A percentile compares a stretch with the other conserved stretches of the same genome.
These are phyloP conservation scores for Gaeumannomyces tritici DNA, from an alignment of 2,329 filamentous ascomycete genomes.

Conservation along the genomic window DNA sequence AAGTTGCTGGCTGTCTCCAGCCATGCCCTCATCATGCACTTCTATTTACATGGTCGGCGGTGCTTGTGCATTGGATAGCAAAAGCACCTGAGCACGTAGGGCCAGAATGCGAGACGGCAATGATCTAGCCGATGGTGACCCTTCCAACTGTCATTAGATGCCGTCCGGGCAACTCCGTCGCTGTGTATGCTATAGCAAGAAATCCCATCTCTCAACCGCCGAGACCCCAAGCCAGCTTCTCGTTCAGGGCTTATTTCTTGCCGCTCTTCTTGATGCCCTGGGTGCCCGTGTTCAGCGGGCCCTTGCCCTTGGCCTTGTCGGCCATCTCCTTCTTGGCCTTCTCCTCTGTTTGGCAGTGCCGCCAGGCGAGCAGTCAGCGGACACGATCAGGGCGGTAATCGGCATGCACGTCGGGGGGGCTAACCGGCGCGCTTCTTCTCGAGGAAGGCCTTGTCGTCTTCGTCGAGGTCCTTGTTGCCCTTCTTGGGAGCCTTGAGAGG, in stretches of 20 bases:
- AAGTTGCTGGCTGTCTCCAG: too few relatives aligned
- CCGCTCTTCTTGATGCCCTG: conserved; percentile 98
- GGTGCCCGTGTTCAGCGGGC: conserved; percentile 71
- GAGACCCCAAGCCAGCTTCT: background rate
- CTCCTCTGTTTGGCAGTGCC: conserved; percentile 45
- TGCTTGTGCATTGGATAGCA: background rate
- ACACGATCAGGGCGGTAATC: too few relatives aligned
- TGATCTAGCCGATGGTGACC: background rate
- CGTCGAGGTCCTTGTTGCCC: conserved; percentile 70
- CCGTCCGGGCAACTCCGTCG: conserved; percentile 1
- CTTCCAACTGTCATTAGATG: background rate
- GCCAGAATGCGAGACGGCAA: background rate
- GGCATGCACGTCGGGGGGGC: conserved; percentile 15
- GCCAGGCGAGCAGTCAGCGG: background rate
- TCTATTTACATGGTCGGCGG: too few relatives aligned
- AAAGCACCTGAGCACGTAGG: too few relatives aligned
- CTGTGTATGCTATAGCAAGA: background rate
- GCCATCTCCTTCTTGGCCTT: conserved; percentile 79
- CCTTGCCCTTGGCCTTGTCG: conserved; percentile 77
- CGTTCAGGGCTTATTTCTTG: conserved; percentile 62
- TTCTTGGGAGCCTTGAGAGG: conserved; percentile 87
- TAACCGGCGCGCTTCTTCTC: conserved; percentile 78
- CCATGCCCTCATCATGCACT: too few relatives aligned
- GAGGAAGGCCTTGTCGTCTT: conserved; percentile 74
- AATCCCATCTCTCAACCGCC: background rate